phyloP scores from a whole-genome alignment of 345 rosid genomes.

The Corchorus olitorius region DNA sequence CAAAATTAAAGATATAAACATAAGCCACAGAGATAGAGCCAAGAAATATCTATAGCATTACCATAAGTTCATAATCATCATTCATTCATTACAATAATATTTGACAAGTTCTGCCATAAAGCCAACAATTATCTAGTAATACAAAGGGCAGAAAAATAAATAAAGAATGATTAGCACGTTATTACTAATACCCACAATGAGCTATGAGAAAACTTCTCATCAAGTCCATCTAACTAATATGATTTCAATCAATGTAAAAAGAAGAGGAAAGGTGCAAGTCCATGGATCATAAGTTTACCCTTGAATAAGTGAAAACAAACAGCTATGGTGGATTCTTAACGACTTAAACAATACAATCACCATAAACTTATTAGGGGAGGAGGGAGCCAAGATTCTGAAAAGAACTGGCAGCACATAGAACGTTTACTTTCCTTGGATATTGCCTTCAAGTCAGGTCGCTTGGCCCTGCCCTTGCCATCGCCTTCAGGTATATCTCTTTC shows the following conservation, averaged over 20 bases:
- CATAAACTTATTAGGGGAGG: not conserved
- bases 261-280: not conserved
- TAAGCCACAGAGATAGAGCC: not conserved
- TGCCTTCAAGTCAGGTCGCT: slow-evolving; percentile 86
- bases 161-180: not conserved
- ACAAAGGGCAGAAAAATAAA: not conserved
- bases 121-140: not conserved
- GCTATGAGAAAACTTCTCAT: slow-evolving; percentile 4
- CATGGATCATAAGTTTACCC: not conserved
- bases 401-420: not conserved
- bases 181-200: not conserved
- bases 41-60: not conserved
- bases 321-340: not conserved
- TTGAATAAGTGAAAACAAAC: not conserved
- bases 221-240: slow-evolving; percentile 6
- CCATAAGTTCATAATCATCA: not conserved
- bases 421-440: slow-evolving; percentile 61
- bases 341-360: not conserved
- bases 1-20: not conserved
- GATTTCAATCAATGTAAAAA: not conserved
- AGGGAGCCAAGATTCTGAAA: not conserved
- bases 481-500: slow-evolving; percentile 33
- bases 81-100: not conserved
- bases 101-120: not conserved
- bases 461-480: slow-evolving; percentile 38